Evolutionary conservation across 257 asterid genomes (phyloP), one percentile per base, ranked within the genome.

Genomic region (Apocynum venetum): DNA sequence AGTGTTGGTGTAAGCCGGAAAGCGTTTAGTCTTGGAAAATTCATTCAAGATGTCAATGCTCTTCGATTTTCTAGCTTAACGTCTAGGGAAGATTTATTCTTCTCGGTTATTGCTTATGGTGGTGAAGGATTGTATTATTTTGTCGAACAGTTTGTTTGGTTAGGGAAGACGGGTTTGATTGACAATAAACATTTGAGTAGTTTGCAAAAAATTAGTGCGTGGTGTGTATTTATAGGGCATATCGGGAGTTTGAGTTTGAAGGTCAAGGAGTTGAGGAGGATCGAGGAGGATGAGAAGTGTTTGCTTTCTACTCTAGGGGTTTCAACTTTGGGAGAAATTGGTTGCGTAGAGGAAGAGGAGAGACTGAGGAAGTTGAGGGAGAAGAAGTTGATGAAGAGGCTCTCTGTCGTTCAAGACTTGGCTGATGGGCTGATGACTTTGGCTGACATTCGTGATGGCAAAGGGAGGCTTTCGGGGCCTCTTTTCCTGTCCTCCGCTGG

Each of bases 1-100:
- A 90, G 91, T 83, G 89, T 93, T 74, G 98, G 98, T 10, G 66
- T 91, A 65, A 91, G 93, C 83, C 97, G 98, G 44, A 92, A 92
- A 79, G 98, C 97, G 76, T 94, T 94, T 81, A 96, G 97, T 3
- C 79, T 94, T 3, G 97, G 98, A n/a, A 94, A 94, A 71, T 94
- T 94, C 85, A 48, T 94, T n/a, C 98, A 94, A 53, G 97, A 92
- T 82, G 71, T 94, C 77, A 94, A 94, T 84, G 86, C 93, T 25
- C 73, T 94, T 41, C 94, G 97, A 73, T 43, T 84, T 44, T 19
- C 86, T 46, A 49, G 53, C 49, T 68, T 78, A 71, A 20, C 76
- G 0, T 81, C 87, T 4, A 71, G 71, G 52, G 72, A 66, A n/a
- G 87, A 83, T 74, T 41, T 84, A 44, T 14, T 83, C 73, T 85